phyloP scores from a whole-genome alignment of 2,329 filamentous ascomycete species.

The Cordyceps fumosorosea region DNA sequence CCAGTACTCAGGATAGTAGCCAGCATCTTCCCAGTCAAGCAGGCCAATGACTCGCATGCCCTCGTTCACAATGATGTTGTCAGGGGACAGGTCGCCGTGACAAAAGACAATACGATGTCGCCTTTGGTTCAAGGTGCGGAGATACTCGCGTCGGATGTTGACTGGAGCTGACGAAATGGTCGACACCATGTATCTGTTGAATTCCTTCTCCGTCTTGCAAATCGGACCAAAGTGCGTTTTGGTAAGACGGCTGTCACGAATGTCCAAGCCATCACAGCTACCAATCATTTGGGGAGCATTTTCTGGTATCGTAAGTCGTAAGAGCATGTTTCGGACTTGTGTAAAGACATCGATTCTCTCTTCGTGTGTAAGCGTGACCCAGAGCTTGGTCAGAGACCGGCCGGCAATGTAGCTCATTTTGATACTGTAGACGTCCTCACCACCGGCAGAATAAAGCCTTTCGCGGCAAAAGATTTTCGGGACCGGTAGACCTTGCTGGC shows the following conservation, averaged over 20 bases:
- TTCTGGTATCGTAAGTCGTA: not conserved
- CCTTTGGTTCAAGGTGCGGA: slow-evolving; percentile 7
- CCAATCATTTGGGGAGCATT: not conserved
- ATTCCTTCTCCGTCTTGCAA: slow-evolving; percentile 13
- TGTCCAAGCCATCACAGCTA: slow-evolving; percentile 13
- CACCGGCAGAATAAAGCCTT: not conserved
- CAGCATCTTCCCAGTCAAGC: slow-evolving; percentile 40
- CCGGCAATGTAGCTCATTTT: slow-evolving; percentile 12
- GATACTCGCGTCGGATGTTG: slow-evolving; percentile 12
- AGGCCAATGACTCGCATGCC: slow-evolving; percentile 30
- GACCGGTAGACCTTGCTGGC: slow-evolving; percentile 1
- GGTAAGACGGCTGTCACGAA: slow-evolving; percentile 14
- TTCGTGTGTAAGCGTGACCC: slow-evolving; percentile 5
- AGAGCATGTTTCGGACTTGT: slow-evolving; percentile 8
- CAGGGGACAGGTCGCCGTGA: slow-evolving; percentile 39
- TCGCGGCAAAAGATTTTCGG: slow-evolving; percentile 9
- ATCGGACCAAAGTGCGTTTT: slow-evolving; percentile 11
- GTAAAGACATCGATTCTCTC: slow-evolving; percentile 4
- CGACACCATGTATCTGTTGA: slow-evolving; percentile 17
- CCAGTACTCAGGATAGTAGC: slow-evolving; percentile 36
- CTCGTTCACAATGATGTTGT: slow-evolving; percentile 34
- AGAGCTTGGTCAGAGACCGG: not conserved
- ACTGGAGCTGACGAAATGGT: slow-evolving; percentile 4
- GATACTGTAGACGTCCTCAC: slow-evolving; percentile 3
- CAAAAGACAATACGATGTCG: slow-evolving; percentile 32